A percentile compares a stretch with the other conserved stretches of the same genome.
Evolutionary conservation across 345 rosid species (phyloP).

Genomic region (Corymbia maculata): DNA sequence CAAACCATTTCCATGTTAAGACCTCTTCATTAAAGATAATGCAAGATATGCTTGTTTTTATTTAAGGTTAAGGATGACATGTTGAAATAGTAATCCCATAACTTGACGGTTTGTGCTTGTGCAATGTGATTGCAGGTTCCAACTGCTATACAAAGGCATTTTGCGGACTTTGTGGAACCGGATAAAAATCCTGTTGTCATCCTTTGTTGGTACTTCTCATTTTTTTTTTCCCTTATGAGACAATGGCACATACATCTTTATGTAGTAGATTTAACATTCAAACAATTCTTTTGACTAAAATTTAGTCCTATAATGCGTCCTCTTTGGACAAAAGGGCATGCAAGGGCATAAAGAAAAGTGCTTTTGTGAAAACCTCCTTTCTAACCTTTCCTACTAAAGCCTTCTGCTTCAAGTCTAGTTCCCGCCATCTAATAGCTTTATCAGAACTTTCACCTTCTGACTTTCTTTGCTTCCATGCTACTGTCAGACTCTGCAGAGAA

Average conservation of each 20-base stretch:
- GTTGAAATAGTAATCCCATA: background rate
- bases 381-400: background rate
- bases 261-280: background rate
- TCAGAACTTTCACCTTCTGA: background rate
- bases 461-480: background rate
- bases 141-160: slow-evolving; percentile 58
- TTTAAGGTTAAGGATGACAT: background rate
- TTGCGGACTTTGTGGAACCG: slow-evolving; percentile 46
- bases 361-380: background rate
- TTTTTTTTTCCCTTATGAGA: slow-evolving; percentile 2
- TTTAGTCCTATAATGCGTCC: background rate
- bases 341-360: background rate
- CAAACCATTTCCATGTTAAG: background rate
- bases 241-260: background rate
- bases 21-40: background rate
- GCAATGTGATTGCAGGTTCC: slow-evolving; percentile 59
- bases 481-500: background rate
- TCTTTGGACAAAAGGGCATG: background rate
- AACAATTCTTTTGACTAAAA: background rate
- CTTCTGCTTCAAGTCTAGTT: background rate
- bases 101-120: background rate
- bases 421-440: background rate
- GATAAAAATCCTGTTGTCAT: slow-evolving; percentile 72
- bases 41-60: background rate
- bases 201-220: slow-evolving; percentile 52